Evolutionary conservation across 768 basidiomycete species (phyloP), one percentile per base, ranked within the genome.

Genomic region (Pholiota microspora): DNA sequence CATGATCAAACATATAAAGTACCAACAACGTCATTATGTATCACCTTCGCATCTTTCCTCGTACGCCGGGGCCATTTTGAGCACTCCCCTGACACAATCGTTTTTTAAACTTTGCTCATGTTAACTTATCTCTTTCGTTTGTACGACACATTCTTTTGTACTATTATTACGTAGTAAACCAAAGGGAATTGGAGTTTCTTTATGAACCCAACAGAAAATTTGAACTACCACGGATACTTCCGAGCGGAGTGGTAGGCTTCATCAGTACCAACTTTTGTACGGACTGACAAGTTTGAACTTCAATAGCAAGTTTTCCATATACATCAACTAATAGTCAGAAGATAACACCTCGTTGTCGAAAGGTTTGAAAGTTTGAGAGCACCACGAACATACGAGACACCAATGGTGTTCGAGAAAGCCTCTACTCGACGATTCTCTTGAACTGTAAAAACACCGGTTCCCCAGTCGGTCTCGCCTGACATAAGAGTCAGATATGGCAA

Each of bases 1-100:
- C 23, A 27, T 15, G 40, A 42, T 51, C 16, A 9, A 31, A 9
- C 28, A 44, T 31, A 18, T 21, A 3, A 48, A 36, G 21, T 55
- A 57, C 53, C 45, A 49, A 40, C 40, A 48, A 28, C 49, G 51
- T 54, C 29, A 8, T 52, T 45, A 48, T 59, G 25, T 60, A 60
- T 60, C 53, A 55, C 50, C 54, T 60, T 60, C 59, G 59, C 56
- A 60, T 53, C 57, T 60, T 40, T 12, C 23, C 15, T 34, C 47
- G 23, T 29, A 23, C 12, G 27, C 23, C 24, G 56, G 59, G 59
- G 49, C 36, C 53, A 52, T 45, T 54, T 57, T 27, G 47, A 47
- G 35, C 54, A 49, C 46, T 53, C 59, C 56, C 53, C 46, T 35
- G 18, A 16, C 56, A 57, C 59, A 45, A 49, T 57, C 54, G 31